These are phyloP conservation scores for Plasmodium vivax DNA, from an alignment of 169 alveolate genomes.

Conservation along the genomic window DNA sequence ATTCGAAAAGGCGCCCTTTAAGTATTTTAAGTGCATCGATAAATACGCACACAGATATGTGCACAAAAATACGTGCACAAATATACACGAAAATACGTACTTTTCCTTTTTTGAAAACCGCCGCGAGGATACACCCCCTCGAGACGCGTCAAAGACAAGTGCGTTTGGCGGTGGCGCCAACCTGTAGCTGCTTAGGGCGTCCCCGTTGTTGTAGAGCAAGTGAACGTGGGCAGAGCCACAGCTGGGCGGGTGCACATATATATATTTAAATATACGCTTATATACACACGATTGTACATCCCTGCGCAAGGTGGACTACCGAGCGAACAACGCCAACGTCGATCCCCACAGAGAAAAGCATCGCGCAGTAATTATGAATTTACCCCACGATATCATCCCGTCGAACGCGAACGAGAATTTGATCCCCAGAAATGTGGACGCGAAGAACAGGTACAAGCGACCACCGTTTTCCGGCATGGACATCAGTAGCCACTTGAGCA, in stretches of 20 bases:
- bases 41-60: not conserved
- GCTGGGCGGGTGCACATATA: not conserved
- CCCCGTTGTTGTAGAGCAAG: not conserved
- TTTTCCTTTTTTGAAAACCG: not conserved
- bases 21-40: not conserved
- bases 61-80: not conserved
- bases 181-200: not conserved
- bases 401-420: slow-evolving; percentile 1
- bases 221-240: not conserved
- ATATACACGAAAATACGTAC: not conserved
- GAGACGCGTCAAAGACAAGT: not conserved
- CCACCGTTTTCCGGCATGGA: not conserved
- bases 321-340: not conserved
- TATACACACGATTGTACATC: not conserved
- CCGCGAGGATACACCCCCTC: not conserved
- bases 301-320: not conserved
- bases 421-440: slow-evolving; percentile 5
- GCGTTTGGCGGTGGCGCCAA: not conserved
- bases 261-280: not conserved
- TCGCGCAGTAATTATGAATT: slow-evolving; percentile 35
- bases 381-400: slow-evolving; percentile 13
- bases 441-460: not conserved
- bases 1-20: not conserved
- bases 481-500: not conserved
- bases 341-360: not conserved